phyloP scores from a whole-genome alignment of 140 eudicot genomes.

The Anethum foeniculum region DNA sequence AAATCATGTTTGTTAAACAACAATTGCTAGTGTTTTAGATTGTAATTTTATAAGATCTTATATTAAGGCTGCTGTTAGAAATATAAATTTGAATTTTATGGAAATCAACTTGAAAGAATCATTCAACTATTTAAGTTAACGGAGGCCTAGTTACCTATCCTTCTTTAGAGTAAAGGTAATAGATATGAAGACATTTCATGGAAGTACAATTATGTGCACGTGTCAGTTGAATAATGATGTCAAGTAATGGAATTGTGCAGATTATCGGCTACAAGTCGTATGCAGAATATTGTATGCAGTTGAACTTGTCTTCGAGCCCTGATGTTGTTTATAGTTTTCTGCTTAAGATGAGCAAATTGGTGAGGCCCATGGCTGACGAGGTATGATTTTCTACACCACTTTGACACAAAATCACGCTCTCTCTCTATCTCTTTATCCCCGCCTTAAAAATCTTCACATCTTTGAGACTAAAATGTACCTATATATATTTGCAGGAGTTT shows the following conservation, averaged over 20 bases:
- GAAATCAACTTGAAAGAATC: background rate
- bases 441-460: background rate
- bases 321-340: slow-evolving; percentile 69
- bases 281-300: slow-evolving; percentile 68
- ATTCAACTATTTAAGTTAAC: background rate
- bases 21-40: background rate
- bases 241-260: slow-evolving; percentile 35
- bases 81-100: background rate
- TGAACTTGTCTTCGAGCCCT: slow-evolving; percentile 80
- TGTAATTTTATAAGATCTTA: background rate
- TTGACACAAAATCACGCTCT: background rate
- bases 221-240: background rate
- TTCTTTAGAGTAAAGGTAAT: background rate
- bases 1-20: background rate
- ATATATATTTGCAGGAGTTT: slow-evolving; percentile 50
- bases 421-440: background rate
- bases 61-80: background rate
- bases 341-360: slow-evolving; percentile 66
- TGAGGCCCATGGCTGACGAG: slow-evolving; percentile 79
- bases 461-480: slow-evolving; percentile 1
- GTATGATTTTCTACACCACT: slow-evolving; percentile 32
- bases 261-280: slow-evolving; percentile 73
- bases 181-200: background rate
- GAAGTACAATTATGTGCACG: background rate
- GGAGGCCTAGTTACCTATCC: background rate